phyloP scores from a whole-genome alignment of 179 eudicot genomes.

The Silene coronaria region DNA sequence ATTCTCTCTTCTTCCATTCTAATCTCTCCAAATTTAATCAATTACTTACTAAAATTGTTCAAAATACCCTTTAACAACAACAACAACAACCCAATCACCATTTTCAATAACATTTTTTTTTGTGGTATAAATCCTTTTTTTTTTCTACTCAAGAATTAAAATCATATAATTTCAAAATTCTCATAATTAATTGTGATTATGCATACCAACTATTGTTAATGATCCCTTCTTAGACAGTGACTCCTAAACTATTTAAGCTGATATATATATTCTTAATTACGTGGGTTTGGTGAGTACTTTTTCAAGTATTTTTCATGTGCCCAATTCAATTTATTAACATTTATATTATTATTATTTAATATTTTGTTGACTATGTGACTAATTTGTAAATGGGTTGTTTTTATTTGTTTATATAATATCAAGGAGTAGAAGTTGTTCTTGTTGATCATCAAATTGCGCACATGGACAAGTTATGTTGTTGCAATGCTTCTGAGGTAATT shows the following conservation, averaged over 20 bases:
- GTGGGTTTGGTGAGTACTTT: slow-evolving; percentile 5
- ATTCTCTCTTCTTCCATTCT: background rate
- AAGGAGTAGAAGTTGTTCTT: background rate
- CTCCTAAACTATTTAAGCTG: background rate
- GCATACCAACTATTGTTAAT: background rate
- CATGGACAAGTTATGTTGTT: slow-evolving; percentile 16
- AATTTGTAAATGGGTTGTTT: slow-evolving; percentile 11
- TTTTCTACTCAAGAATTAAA: background rate
- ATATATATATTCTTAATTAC: background rate
- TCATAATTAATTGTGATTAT: background rate
- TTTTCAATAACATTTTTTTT: background rate
- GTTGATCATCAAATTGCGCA: background rate
- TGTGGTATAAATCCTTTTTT: background rate
- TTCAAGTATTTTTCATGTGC: slow-evolving; percentile 8
- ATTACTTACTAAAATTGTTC: background rate
- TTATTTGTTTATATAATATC: slow-evolving; percentile 9
- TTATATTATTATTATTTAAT: background rate
- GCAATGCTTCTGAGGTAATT: slow-evolving; percentile 12
- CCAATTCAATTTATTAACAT: background rate
- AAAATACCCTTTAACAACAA: background rate
- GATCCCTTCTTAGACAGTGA: background rate
- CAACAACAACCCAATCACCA: background rate
- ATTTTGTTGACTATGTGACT: slow-evolving; percentile 1
- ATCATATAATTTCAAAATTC: background rate
- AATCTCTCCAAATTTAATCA: background rate